phyloP scores from a whole-genome alignment of 768 basidiomycete species.

The Lactarius akahatsu region DNA sequence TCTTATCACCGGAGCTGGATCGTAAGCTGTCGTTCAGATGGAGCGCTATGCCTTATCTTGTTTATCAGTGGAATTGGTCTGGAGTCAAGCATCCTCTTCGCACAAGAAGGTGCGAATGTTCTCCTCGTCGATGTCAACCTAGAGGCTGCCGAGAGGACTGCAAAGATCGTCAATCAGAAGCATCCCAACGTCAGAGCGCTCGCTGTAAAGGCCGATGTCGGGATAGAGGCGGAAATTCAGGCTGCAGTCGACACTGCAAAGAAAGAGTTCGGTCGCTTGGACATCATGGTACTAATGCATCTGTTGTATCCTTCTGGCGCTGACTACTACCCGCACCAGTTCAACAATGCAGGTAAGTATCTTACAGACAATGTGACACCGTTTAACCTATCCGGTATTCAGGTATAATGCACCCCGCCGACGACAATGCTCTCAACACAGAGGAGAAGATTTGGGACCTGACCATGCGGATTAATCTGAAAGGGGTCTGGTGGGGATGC shows the following conservation, averaged over 20 bases:
- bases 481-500: slow-evolving; percentile 99
- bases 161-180: slow-evolving; percentile 57
- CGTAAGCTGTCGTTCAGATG: slow-evolving; percentile 50
- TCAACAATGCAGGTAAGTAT: slow-evolving; percentile 82
- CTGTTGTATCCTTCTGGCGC: slow-evolving; percentile 1
- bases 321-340: slow-evolving; percentile 46
- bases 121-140: slow-evolving; percentile 87
- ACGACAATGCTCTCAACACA: slow-evolving; percentile 94
- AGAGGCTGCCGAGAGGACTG: slow-evolving; percentile 66
- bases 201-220: slow-evolving; percentile 80
- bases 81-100: slow-evolving; percentile 93
- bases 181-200: slow-evolving; percentile 69
- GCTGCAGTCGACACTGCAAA: slow-evolving; percentile 77
- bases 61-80: slow-evolving; percentile 85
- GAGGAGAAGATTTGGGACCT: slow-evolving; percentile 96
- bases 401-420: slow-evolving; percentile 98
- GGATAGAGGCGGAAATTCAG: slow-evolving; percentile 85
- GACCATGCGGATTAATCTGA: slow-evolving; percentile 92
- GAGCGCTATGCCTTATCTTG: background rate
- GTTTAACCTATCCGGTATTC: slow-evolving; percentile 12
- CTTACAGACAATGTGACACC: background rate
- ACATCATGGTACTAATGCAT: slow-evolving; percentile 73
- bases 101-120: slow-evolving; percentile 90
- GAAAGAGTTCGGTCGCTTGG: slow-evolving; percentile 86
- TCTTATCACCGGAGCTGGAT: slow-evolving; percentile 85